A percentile compares a stretch with the other conserved stretches of the same genome.
phyloP scores from a whole-genome alignment of 352 stramenopile species.

The Globisporangium abappressorium region DNA sequence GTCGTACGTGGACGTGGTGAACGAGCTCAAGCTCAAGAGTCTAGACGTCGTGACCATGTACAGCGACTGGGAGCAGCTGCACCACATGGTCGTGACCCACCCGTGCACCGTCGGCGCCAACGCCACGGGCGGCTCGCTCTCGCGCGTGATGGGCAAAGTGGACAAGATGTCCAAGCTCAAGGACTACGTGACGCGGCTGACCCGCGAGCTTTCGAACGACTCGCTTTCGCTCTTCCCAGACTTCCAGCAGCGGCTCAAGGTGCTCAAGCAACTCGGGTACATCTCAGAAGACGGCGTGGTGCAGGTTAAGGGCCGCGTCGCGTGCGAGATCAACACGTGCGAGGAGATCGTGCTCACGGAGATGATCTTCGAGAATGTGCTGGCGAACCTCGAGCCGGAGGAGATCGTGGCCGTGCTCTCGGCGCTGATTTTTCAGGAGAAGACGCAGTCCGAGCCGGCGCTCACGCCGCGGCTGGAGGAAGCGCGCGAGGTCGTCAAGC shows the following conservation, averaged over 20 bases:
- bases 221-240: conserved; percentile 95
- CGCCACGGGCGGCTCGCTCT: conserved; percentile 14
- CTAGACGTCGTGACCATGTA: conserved; percentile 73
- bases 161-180: conserved; percentile 75
- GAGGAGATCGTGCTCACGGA: conserved; percentile 98
- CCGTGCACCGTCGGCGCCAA: conserved; percentile 33
- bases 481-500: conserved; percentile 87
- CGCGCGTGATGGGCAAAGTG: conserved; percentile 61
- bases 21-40: conserved; percentile 78
- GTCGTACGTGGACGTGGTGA: conserved; percentile 62
- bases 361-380: conserved; percentile 98
- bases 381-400: conserved; percentile 94
- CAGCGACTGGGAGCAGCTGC: conserved; percentile 55
- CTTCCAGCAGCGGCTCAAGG: conserved; percentile 93
- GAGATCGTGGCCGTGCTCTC: conserved; percentile 97
- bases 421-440: conserved; percentile 97
- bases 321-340: conserved; percentile 98
- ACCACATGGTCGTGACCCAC: conserved; percentile 47
- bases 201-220: conserved; percentile 78
- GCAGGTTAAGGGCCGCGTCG: conserved; percentile 95
- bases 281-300: conserved; percentile 88
- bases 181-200: conserved; percentile 59
- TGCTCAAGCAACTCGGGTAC: conserved; percentile 94
- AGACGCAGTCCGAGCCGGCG: conserved; percentile 73
- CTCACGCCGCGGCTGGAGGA: conserved; percentile 68